phyloP scores from a whole-genome alignment of 441 rosid genomes.

The Raphanus hybrid region DNA sequence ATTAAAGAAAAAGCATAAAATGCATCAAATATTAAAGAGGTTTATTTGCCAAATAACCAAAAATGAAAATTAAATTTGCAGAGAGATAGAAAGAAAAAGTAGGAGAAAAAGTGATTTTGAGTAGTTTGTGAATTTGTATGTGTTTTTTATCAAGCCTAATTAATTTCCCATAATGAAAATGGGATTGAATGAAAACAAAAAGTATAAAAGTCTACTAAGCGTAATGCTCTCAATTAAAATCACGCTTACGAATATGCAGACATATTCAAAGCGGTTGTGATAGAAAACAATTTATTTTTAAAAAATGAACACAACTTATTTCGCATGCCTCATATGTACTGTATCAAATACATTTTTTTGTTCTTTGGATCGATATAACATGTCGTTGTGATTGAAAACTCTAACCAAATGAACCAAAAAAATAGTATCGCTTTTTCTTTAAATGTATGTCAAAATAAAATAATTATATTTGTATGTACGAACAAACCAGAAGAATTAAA shows the following conservation, averaged over 20 bases:
- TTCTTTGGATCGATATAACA: background rate
- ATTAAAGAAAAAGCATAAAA: background rate
- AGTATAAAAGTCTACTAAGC: too few species aligned
- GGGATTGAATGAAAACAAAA: too few species aligned
- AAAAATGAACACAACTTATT: background rate
- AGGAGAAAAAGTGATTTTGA: too few species aligned
- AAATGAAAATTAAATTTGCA: too few species aligned
- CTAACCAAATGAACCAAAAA: background rate
- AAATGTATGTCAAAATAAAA: background rate
- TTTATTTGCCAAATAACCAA: too few species aligned
- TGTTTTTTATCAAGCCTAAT: too few species aligned
- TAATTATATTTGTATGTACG: background rate
- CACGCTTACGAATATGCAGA: background rate
- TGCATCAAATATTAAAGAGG: background rate
- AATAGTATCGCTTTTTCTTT: background rate
- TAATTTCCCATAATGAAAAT: too few species aligned
- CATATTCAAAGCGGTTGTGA: background rate
- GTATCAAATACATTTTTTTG: background rate
- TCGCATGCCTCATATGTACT: background rate
- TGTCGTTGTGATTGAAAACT: background rate
- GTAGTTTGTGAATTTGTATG: too few species aligned
- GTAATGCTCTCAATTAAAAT: background rate
- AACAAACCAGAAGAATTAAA: conserved; percentile 21
- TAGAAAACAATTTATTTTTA: background rate
- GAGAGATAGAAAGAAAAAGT: too few species aligned